Base-by-base conservation (phyloP, 768 basidiomycete genomes). In the Phanerochaete carnosa region DNA sequence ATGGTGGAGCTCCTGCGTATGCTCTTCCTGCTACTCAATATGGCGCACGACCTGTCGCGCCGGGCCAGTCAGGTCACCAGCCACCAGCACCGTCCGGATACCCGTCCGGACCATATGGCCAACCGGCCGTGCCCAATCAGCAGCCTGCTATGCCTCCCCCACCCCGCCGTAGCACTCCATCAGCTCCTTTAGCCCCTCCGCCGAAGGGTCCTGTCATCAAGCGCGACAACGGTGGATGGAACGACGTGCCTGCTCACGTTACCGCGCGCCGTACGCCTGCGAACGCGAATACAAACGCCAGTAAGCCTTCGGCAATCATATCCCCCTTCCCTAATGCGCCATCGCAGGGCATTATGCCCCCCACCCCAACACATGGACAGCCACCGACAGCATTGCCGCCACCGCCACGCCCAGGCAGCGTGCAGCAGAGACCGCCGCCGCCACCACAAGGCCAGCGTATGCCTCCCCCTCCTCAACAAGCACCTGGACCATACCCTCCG, bases 141-240 rank as follows among this genome's bases (percentile, higher is more conserved):
- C 66, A 74, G 22, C 72, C 73, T 9, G 67, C 55, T 15, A 60
- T 65, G 23, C 65, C 73, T 11, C 68, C 74, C 2, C 81, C 81
- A 12, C 80, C 80, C 1, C 79, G 84, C 45, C 82, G 70, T 33
- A 65, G 70, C 0, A 66, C 72, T 6, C 71, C 76, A n/a, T 52
- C 50, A n/a, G 75, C 71, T 1, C 73, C 74, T 1, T 70, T 80
- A 49, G 73, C 76, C 50, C 80, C 83, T 1, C 83, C 88, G 1
- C 83, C 86, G 3, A 86, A 85, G 29, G 84, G 86, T 45, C 73
- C 72, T 5, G 69, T 73, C n/a, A 67, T 65, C 54, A 79, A 79
- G 61, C 76, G 77, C 30, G 89, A 88, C 52, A 86, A 87, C 29
- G 84, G 88, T 15, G 94, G 94, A 0, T 98, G 95, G 94, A 98